phyloP scores from a whole-genome alignment of 78 protist species.

The Dictyostelium citrinum region DNA sequence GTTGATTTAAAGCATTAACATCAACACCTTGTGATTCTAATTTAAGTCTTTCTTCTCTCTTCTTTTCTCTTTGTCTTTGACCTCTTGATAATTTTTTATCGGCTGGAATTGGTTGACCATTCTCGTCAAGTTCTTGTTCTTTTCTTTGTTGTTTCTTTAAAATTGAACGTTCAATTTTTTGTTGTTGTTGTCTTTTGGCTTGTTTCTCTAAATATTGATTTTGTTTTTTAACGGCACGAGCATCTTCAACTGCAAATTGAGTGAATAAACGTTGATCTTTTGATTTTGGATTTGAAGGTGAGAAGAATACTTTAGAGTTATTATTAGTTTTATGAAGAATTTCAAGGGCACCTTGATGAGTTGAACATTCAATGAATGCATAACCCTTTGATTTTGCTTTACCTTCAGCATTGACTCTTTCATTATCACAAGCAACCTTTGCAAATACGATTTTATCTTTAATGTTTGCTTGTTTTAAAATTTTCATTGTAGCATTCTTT shows the following conservation, averaged over 20 bases:
- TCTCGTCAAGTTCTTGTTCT: background rate
- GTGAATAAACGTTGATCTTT: constrained; percentile 26
- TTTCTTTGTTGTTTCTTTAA: background rate
- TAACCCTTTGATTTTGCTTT: constrained; percentile 50
- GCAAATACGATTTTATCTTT: background rate
- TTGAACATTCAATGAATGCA: constrained; percentile 33
- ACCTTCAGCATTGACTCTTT: constrained; percentile 12
- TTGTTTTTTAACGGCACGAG: constrained; percentile 58
- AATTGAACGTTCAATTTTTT: background rate
- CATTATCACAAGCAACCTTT: constrained; percentile 37
- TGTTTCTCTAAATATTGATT: background rate
- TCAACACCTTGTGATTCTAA: constrained; percentile 13
- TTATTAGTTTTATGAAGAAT: constrained; percentile 21
- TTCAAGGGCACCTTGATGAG: constrained; percentile 38
- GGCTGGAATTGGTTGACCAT: background rate
- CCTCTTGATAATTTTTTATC: constrained; percentile 29
- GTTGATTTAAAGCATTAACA: background rate
- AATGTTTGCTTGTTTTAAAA: background rate
- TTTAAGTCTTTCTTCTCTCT: background rate
- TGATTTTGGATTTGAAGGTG: background rate
- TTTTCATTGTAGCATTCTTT: background rate
- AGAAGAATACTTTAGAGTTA: background rate
- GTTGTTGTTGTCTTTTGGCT: background rate
- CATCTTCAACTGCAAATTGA: constrained; percentile 69
- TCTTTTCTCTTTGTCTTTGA: constrained; percentile 62